Base-by-base conservation (phyloP, 164 flowering plant species). In the Magnolia officinalis region DNA sequence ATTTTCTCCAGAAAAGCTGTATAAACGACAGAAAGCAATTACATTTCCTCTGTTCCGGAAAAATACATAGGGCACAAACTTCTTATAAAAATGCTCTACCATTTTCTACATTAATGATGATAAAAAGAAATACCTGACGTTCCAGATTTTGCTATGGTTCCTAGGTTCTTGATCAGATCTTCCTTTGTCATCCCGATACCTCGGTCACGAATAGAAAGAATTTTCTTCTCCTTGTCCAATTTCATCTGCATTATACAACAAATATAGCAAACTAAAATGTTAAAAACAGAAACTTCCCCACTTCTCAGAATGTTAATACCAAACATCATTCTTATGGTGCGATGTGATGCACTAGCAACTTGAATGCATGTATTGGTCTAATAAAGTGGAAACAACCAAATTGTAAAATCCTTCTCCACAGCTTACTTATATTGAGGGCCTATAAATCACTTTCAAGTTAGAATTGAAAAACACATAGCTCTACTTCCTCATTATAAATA, bases 111-210 rank as follows among this genome's bases (percentile, higher is more conserved):
- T 70, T 50, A 19, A 23, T 49, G 31, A 70, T 20, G 0, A 5
- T 18, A 67, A 61, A 31, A 75, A 61, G 70, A 13, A 37, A 61
- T 83, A 94, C 98, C 98, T 82, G 98, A 94, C 75, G 99, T 96
- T 85, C 99, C 99, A 75, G 99, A 96, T 70, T 94, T 96, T 2
- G 99, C 99, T 26, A 96, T 96, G 72, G 99, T 96, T 67, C 99
- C 99, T 80, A 96, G 83, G 85, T 96, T 96, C 89, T 96, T 96
- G 76, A 94, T 90, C 55, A 96, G 84, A 85, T 96, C 99, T 80
- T 96, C 98, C 85, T 96, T 96, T 23, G 99, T 96, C 99, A 96
- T 96, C 49, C 99, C 99, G 23, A 94, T 88, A 83, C 99, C 99
- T 78, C 94, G 88, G 76, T 96, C 99, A 6, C 98, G 93, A 75